phyloP scores from a whole-genome alignment of 768 basidiomycete genomes.

The Tremella mesenterica region DNA sequence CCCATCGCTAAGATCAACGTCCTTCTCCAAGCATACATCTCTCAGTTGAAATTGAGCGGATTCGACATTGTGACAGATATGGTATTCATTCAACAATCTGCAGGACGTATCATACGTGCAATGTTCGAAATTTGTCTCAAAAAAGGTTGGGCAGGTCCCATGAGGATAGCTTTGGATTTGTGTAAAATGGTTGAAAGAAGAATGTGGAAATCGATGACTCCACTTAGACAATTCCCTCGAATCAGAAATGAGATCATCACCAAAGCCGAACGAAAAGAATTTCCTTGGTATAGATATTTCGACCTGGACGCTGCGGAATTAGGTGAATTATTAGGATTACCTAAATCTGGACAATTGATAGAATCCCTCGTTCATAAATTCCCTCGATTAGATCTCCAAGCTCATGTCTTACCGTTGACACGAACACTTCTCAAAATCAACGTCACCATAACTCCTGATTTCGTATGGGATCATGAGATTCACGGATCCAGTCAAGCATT shows the following conservation, averaged over 20 bases:
- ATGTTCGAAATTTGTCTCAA: constrained; percentile 97
- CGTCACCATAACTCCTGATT: constrained; percentile 90
- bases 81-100: constrained; percentile 94
- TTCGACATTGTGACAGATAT: constrained; percentile 50
- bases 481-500: constrained; percentile 84
- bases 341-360: constrained; percentile 82
- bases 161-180: constrained; percentile 78
- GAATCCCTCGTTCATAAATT: constrained; percentile 91
- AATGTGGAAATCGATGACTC: constrained; percentile 98
- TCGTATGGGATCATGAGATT: constrained; percentile 93
- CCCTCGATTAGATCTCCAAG: constrained; percentile 90
- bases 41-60: constrained; percentile 85
- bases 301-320: constrained; percentile 77
- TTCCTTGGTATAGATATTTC: constrained; percentile 97
- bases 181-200: constrained; percentile 81
- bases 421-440: constrained; percentile 86
- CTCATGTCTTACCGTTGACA: constrained; percentile 94
- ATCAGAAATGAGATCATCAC: constrained; percentile 56
- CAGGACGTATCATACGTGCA: constrained; percentile 88
- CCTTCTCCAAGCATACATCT: constrained; percentile 86
- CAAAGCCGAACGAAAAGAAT: constrained; percentile 95
- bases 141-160: constrained; percentile 94
- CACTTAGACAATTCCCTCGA: constrained; percentile 83
- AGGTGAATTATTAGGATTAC: constrained; percentile 87
- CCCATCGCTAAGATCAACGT: constrained; percentile 97